Conservation (phyloP, 78 protist species). For the Pigoraptor vietnamica region DNA sequence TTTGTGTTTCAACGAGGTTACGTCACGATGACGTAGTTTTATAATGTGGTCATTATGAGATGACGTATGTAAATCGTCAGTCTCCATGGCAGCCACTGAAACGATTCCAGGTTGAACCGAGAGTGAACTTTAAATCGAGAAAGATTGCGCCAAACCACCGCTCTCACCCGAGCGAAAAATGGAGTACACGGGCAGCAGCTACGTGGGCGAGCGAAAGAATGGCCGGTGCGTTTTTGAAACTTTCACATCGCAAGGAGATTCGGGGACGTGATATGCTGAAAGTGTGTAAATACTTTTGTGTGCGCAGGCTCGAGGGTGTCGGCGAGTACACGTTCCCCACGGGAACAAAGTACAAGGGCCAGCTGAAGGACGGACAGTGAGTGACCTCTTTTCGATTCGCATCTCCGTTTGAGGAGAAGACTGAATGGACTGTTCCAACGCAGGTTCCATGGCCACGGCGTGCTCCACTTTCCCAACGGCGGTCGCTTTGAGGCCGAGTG, state of each 20-base stretch:
- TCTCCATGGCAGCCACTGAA: not conserved
- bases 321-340: not conserved
- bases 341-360: not conserved
- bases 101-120: too few species aligned
- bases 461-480: not conserved
- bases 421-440: not conserved
- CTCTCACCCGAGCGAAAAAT: not conserved
- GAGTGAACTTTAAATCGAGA: too few species aligned
- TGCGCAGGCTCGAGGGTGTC: not conserved
- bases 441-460: slow-evolving; percentile 13
- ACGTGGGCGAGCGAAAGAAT: not conserved
- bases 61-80: not conserved
- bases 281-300: not conserved
- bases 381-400: not conserved
- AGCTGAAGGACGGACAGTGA: not conserved
- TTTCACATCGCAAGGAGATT: not conserved
- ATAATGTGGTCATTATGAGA: not conserved
- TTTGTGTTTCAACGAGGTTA: too few species aligned
- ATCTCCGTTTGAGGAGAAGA: not conserved
- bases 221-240: not conserved
- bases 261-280: not conserved
- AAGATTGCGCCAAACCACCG: too few species aligned
- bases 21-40: too few species aligned
- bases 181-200: not conserved
- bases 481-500: not conserved